Conservation (phyloP, 1,284 basidiomycete genomes). For the Rhodotorula sp. region DNA sequence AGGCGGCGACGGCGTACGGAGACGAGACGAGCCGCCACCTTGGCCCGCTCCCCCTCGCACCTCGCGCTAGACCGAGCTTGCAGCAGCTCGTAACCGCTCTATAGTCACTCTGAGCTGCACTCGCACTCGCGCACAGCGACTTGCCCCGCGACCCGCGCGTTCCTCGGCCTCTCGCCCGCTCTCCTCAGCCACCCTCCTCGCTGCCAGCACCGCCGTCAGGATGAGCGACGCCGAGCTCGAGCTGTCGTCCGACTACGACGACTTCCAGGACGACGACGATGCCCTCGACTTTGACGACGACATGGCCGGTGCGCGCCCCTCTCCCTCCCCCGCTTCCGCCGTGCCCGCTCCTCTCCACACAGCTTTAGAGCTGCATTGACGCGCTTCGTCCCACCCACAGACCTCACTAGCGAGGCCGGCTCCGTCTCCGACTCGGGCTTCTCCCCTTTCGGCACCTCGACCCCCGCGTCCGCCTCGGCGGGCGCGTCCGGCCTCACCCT, state of each 20-base stretch:
- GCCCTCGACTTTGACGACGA: slow-evolving; percentile 21
- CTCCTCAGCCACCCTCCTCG: not conserved
- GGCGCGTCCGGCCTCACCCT: not conserved
- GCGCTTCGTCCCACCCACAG: not conserved
- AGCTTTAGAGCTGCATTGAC: not conserved
- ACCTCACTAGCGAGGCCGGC: slow-evolving; percentile 22
- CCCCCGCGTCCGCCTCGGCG: slow-evolving; percentile 15
- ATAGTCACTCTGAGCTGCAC: no score
- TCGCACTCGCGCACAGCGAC: not conserved
- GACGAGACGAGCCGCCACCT: no score
- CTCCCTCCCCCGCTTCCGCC: not conserved
- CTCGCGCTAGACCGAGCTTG: no score
- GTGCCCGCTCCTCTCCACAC: no score
- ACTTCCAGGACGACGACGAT: slow-evolving; percentile 23
- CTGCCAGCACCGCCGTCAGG: not conserved
- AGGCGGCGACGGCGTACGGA: no score
- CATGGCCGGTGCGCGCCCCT: slow-evolving; percentile 12
- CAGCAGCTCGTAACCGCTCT: not conserved
- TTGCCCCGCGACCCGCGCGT: not conserved
- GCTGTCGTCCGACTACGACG: slow-evolving; percentile 24
- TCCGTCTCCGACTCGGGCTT: slow-evolving; percentile 34
- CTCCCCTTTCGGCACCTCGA: slow-evolving; percentile 31
- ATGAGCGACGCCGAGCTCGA: slow-evolving; percentile 32
- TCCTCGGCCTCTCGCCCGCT: not conserved
- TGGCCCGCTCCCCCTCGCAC: no score